A percentile compares a stretch with the other conserved stretches of the same genome.
Evolutionary conservation across 495 filamentous ascomycete genomes (phyloP).

Genomic region (Penicillium simplicissimum): DNA sequence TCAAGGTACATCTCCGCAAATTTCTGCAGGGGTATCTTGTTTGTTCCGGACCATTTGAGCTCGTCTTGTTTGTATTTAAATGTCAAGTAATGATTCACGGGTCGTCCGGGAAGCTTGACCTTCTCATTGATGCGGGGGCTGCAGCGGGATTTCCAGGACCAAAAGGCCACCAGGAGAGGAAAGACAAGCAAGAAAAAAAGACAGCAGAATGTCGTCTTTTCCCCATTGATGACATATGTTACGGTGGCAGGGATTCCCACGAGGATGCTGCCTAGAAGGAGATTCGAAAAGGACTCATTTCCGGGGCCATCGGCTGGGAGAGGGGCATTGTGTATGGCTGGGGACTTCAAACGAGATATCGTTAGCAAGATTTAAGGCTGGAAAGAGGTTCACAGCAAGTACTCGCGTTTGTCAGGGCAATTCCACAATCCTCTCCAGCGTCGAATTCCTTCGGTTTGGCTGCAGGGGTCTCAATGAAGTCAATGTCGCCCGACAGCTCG

Average conservation of each 20-base stretch:
- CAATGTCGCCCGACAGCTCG: conserved; percentile 52
- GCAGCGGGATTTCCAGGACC: conserved; percentile 64
- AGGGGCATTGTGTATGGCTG: conserved; percentile 77
- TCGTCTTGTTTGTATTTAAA: conserved; percentile 60
- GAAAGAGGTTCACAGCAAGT: neutral
- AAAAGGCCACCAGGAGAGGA: conserved; percentile 71
- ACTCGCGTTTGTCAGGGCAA: conserved; percentile 69
- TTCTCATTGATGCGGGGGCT: conserved; percentile 79
- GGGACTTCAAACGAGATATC: conserved; percentile 50
- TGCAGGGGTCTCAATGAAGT: conserved; percentile 78
- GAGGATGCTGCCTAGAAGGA: conserved; percentile 58
- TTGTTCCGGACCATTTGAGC: conserved; percentile 58
- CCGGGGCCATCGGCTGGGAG: conserved; percentile 76
- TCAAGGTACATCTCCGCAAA: conserved; percentile 71
- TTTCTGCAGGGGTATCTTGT: conserved; percentile 65
- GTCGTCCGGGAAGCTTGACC: conserved; percentile 61
- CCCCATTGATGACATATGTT: conserved; percentile 67
- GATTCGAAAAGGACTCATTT: conserved; percentile 69
- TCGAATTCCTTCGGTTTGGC: conserved; percentile 56
- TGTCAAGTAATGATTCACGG: conserved; percentile 63
- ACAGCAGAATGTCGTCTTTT: conserved; percentile 71
- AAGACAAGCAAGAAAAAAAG: conserved; percentile 63
- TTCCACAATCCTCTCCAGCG: conserved; percentile 68
- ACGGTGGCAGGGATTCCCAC: conserved; percentile 65
- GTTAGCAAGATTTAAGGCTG: conserved; percentile 25